These are phyloP conservation scores for Penicillium sp. DNA, from an alignment of 2,329 filamentous ascomycete species.

Conservation along the genomic window DNA sequence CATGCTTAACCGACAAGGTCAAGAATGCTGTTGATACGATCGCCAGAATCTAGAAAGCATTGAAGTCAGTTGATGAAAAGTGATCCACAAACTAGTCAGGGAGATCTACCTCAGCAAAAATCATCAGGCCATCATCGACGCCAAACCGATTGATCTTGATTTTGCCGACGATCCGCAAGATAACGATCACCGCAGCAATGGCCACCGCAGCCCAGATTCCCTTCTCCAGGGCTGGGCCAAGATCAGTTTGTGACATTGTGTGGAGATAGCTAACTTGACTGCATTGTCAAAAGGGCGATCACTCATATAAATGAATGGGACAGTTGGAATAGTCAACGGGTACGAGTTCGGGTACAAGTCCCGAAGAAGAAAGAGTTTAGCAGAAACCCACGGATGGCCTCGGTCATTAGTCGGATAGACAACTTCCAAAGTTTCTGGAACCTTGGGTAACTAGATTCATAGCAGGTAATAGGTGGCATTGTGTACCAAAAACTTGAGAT, in stretches of 20 bases:
- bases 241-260: slow-evolving; percentile 9
- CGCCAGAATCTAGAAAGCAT: slow-evolving; percentile 17
- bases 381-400: background rate
- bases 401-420: background rate
- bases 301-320: background rate
- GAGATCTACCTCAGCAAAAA: slow-evolving; percentile 26
- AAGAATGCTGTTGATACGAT: slow-evolving; percentile 27
- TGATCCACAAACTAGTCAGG: background rate
- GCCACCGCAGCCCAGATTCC: slow-evolving; percentile 31
- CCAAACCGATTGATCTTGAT: slow-evolving; percentile 30
- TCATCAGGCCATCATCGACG: slow-evolving; percentile 32
- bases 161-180: slow-evolving; percentile 29
- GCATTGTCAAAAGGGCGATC: background rate
- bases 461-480: background rate
- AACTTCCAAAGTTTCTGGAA: background rate
- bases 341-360: background rate
- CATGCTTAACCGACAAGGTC: slow-evolving; percentile 26
- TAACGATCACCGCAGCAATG: slow-evolving; percentile 27
- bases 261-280: background rate
- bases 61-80: background rate
- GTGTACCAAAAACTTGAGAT: background rate
- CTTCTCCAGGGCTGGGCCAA: slow-evolving; percentile 22
- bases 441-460: background rate
- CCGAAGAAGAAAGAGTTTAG: background rate
- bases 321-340: background rate